Base-by-base conservation (phyloP, 768 basidiomycete genomes). In the Tulasnella sp. region DNA sequence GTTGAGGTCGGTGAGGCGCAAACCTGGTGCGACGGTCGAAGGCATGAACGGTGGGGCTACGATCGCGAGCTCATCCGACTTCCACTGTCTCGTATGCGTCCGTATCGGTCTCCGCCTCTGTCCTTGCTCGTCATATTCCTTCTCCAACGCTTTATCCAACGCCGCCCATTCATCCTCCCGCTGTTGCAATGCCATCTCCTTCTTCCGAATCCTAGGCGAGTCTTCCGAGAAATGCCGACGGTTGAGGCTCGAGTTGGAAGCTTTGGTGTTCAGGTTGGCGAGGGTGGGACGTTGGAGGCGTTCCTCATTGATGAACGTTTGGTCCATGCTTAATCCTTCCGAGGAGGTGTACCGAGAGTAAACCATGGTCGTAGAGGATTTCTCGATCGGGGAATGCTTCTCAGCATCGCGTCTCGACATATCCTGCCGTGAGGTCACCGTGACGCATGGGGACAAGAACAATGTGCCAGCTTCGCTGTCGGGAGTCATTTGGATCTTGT, bases 11-110 rank as follows among this genome's bases (percentile, higher is more conserved):
- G 7, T 19, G n/a, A 54, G 53, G 43, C 8, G 31, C 25, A 55
- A 22, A 42, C 31, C 27, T 43, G 27, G 53, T 22, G 38, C 38
- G 27, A 43, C 25, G 25, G 21, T 24, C 22, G 27, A 15, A 27
- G 41, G 22, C 9, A 38, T 8, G 4, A 34, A 21, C 30, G 22
- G 9, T 15, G 27, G 27, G 22, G 51, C 27, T 21, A 53, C 19
- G 31, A n/a, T 38, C 17, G 10, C 30, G n/a, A 19, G 41, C 21
- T 43, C 53, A 15, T 55, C 38, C 42, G 53, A 55, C 41, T 25
- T 55, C 53, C 53, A 55, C 53, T 45, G 31, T 11, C 53, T 21
- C 24, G 41, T 12, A 29, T 55, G 53, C 5, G 53, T 55, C 43
- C 53, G 53, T 44, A n/a, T 34, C 25, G 53, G 53, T 15, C 30